Conservation (phyloP, 768 basidiomycete species). For the Leccinum boreale region DNA sequence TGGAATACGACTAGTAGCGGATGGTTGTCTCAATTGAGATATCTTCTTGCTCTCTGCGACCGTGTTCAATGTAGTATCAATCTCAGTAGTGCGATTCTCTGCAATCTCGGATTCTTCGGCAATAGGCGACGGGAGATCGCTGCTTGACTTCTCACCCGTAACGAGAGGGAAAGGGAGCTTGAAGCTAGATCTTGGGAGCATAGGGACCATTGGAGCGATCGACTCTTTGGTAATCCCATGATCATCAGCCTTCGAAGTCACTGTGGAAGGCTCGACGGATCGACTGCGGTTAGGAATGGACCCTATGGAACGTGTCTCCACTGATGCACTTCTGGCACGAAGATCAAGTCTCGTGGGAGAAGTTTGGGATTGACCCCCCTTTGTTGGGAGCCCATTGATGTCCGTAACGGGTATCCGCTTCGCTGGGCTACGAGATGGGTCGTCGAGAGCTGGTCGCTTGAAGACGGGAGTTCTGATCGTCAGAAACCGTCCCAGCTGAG, state of each 20-base stretch:
- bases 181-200: constrained; percentile 3
- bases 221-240: constrained; percentile 17
- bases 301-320: constrained; percentile 30
- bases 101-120: constrained; percentile 30
- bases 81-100: constrained; percentile 1
- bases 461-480: constrained; percentile 33
- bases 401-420: constrained; percentile 32
- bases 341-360: constrained; percentile 19
- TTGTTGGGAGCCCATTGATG: constrained; percentile 27
- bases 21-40: constrained; percentile 47
- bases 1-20: constrained; percentile 55
- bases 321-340: constrained; percentile 33
- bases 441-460: constrained; percentile 39
- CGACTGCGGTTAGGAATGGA: constrained; percentile 21
- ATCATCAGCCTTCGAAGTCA: constrained; percentile 4
- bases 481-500: constrained; percentile 14
- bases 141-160: constrained; percentile 17
- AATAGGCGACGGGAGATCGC: constrained; percentile 27
- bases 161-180: constrained; percentile 31
- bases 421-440: constrained; percentile 35
- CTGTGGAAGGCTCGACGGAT: constrained; percentile 27
- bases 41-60: constrained; percentile 30
- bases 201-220: constrained; percentile 17
- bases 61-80: constrained; percentile 14
- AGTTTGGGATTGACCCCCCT: neutral